These are phyloP conservation scores for Scopulariopsis brevicaulis DNA, from an alignment of 2,329 filamentous ascomycete genomes.

Conservation along the genomic window DNA sequence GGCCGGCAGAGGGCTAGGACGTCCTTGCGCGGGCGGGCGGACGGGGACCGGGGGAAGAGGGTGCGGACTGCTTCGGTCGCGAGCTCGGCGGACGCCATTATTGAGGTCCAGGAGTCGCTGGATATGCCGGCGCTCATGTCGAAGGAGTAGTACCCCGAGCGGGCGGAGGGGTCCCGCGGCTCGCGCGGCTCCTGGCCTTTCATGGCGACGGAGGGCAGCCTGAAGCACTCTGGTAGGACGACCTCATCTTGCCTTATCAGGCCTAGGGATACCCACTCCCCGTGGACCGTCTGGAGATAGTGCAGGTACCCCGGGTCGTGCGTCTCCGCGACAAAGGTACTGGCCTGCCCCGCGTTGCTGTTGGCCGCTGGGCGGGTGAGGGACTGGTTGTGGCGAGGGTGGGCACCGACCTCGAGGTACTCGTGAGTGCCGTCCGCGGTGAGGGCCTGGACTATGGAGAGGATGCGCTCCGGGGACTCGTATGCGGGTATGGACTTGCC, in stretches of 20 bases:
- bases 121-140: slow-evolving; percentile 12
- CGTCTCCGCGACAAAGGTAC: slow-evolving; percentile 4
- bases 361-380: neutral
- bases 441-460: slow-evolving; percentile 35
- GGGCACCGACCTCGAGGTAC: neutral
- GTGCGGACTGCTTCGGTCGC: slow-evolving; percentile 8
- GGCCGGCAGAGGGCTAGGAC: slow-evolving; percentile 13
- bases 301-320: slow-evolving; percentile 10
- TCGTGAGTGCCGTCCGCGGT: neutral
- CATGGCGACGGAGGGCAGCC: slow-evolving; percentile 3
- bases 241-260: slow-evolving; percentile 8
- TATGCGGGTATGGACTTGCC: slow-evolving; percentile 1
- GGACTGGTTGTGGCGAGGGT: neutral
- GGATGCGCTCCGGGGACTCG: slow-evolving; percentile 47
- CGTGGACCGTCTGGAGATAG: slow-evolving; percentile 9
- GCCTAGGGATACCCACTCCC: slow-evolving; percentile 6
- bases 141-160: slow-evolving; percentile 13
- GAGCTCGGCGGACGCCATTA: slow-evolving; percentile 11
- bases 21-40: neutral
- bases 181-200: neutral
- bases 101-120: slow-evolving; percentile 10
- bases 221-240: slow-evolving; percentile 14
- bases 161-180: slow-evolving; percentile 10
- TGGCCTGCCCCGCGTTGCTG: neutral
- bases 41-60: neutral